Evolutionary conservation across 345 rosid genomes (phyloP).

Genomic region (Salix suchowensis): DNA sequence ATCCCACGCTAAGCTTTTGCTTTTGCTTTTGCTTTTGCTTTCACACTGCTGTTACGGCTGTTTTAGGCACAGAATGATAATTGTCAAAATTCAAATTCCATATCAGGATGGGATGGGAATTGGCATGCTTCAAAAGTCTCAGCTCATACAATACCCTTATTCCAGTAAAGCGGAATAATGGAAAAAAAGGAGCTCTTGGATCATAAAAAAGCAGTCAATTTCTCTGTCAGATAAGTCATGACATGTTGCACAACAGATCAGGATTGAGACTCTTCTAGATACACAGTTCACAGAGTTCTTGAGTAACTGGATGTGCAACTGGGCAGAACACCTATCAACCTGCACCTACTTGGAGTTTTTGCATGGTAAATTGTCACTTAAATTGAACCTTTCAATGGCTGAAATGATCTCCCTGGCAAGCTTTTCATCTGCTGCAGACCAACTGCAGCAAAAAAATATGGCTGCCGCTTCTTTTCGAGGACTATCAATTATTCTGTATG

Average conservation of each 20-base stretch:
- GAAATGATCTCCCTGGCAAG: slow-evolving; percentile 70
- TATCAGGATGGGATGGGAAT: background rate
- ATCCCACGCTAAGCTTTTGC: background rate
- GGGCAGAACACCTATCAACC: background rate
- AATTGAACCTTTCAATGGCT: slow-evolving; percentile 19
- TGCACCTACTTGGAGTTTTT: background rate
- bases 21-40: background rate
- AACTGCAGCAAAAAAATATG: slow-evolving; percentile 62
- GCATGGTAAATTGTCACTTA: background rate
- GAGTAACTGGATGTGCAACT: background rate
- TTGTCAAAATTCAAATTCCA: background rate
- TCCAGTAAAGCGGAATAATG: too few relatives aligned
- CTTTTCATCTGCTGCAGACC: slow-evolving; percentile 64
- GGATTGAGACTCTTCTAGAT: background rate
- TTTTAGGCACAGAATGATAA: background rate
- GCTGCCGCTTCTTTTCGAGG: slow-evolving; percentile 8
- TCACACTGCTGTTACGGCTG: background rate
- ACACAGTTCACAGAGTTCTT: background rate
- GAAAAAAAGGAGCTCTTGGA: background rate
- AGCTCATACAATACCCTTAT: background rate
- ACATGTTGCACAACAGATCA: background rate
- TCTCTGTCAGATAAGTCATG: background rate
- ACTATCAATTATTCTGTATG: slow-evolving; percentile 29
- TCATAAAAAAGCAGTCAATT: background rate
- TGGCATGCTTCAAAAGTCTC: background rate